Percentiles rank a stretch among this genome's conserved stretches.
These are phyloP conservation scores for Bryoglossum gracile DNA, from an alignment of 495 filamentous ascomycete species.

Conservation along the genomic window DNA sequence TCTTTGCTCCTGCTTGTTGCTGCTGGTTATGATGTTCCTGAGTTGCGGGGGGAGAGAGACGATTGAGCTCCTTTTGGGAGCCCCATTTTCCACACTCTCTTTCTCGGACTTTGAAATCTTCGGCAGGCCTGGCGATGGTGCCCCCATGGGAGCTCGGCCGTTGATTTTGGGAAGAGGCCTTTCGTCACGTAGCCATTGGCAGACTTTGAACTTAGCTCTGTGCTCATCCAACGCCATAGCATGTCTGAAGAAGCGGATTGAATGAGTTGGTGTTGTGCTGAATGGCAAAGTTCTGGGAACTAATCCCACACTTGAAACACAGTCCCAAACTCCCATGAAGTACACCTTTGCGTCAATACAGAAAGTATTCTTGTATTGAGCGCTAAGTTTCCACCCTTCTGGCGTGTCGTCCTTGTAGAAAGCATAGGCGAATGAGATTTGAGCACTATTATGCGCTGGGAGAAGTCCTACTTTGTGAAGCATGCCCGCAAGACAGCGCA, in stretches of 20 bases:
- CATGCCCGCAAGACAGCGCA: conserved; percentile 27
- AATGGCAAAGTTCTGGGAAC: conserved; percentile 32
- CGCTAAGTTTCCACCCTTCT: conserved; percentile 30
- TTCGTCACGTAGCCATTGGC: conserved; percentile 26
- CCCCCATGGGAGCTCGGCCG: background rate
- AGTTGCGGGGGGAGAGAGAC: no score
- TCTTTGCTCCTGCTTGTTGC: background rate
- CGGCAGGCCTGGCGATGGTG: background rate
- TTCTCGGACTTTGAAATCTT: background rate
- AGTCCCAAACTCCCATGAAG: conserved; percentile 35
- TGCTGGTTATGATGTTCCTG: no score
- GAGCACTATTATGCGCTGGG: conserved; percentile 28
- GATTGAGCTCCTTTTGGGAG: background rate
- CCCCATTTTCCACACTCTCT: no score
- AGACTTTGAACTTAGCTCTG: conserved; percentile 34
- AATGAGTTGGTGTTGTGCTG: conserved; percentile 31
- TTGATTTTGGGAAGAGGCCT: conserved; percentile 4
- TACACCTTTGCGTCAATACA: conserved; percentile 33
- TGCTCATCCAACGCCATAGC: conserved; percentile 35
- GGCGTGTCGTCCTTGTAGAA: conserved; percentile 33
- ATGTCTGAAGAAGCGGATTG: conserved; percentile 31
- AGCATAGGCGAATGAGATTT: conserved; percentile 34
- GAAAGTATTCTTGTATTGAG: conserved; percentile 35
- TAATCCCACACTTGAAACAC: conserved; percentile 35
- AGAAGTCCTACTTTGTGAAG: conserved; percentile 33